Percentiles rank a stretch among this genome's conserved stretches.
These are phyloP conservation scores for Lathyrus tuberosus DNA, from an alignment of 306 rosid species.

Conservation along the genomic window DNA sequence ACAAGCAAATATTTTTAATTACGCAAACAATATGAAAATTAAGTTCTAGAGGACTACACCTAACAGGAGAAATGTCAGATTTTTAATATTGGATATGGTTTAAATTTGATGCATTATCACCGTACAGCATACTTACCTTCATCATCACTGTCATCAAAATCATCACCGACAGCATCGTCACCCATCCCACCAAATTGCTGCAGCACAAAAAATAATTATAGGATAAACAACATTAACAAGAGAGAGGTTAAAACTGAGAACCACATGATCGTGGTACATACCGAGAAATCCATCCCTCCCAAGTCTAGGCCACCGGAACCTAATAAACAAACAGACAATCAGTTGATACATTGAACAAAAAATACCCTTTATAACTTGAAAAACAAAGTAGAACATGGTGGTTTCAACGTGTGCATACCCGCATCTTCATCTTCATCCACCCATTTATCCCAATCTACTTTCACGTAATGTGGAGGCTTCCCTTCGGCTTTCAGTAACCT, in stretches of 20 bases:
- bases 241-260: constrained; percentile 17
- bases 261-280: constrained; percentile 44
- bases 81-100: too few species aligned
- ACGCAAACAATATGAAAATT: background rate
- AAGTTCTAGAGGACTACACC: background rate
- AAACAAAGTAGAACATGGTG: background rate
- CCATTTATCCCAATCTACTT: constrained; percentile 99
- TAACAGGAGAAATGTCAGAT: too few species aligned
- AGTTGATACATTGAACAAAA: background rate
- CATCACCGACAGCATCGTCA: constrained; percentile 55
- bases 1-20: background rate
- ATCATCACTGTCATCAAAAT: constrained; percentile 64
- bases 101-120: background rate
- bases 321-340: constrained; percentile 37
- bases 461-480: constrained; percentile 80
- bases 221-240: background rate
- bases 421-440: constrained; percentile 87
- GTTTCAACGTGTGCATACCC: constrained; percentile 38
- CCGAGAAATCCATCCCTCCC: constrained; percentile 99
- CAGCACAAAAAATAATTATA: constrained; percentile 25
- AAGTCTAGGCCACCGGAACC: constrained; percentile 58
- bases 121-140: constrained; percentile 49
- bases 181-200: constrained; percentile 71
- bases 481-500: constrained; percentile 73
- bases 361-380: background rate